Evolutionary conservation across 768 basidiomycete species (phyloP).

Genomic region (Lactifluus volemus): DNA sequence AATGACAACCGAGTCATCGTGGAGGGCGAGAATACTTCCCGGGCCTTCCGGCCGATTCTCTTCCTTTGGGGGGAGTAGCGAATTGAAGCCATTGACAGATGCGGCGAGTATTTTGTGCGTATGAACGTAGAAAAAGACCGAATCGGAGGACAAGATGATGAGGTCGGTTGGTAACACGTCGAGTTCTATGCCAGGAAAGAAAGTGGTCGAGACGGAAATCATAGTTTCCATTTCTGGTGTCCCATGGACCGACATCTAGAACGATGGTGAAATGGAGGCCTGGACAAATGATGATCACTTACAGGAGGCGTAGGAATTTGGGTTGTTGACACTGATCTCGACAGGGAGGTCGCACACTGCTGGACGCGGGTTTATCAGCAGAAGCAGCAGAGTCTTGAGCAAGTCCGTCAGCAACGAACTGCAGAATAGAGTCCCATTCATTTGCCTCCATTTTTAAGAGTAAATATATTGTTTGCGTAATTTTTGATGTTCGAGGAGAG

Average conservation of each 20-base stretch:
- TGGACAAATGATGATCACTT: slow-evolving; percentile 23
- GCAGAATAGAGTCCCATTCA: slow-evolving; percentile 56
- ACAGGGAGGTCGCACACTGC: slow-evolving; percentile 18
- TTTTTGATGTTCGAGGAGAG: background rate
- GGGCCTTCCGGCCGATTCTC: slow-evolving; percentile 30
- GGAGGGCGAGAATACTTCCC: slow-evolving; percentile 48
- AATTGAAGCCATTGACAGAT: slow-evolving; percentile 58
- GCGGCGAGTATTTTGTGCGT: slow-evolving; percentile 43
- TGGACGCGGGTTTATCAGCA: slow-evolving; percentile 32
- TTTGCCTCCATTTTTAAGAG: slow-evolving; percentile 32
- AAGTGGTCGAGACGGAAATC: slow-evolving; percentile 78
- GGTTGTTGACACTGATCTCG: slow-evolving; percentile 3
- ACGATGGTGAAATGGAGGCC: background rate
- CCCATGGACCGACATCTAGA: slow-evolving; percentile 28
- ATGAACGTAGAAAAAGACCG: slow-evolving; percentile 82
- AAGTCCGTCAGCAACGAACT: slow-evolving; percentile 46
- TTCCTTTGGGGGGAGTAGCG: slow-evolving; percentile 41
- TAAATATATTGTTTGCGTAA: background rate
- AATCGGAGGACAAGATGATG: slow-evolving; percentile 61
- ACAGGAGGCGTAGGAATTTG: slow-evolving; percentile 55
- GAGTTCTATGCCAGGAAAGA: slow-evolving; percentile 59
- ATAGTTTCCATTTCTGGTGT: slow-evolving; percentile 34
- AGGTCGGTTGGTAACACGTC: slow-evolving; percentile 50
- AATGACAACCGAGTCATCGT: slow-evolving; percentile 51
- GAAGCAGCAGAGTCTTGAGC: slow-evolving; percentile 20